Conservation (phyloP, 305 asterid genomes). For the Fraxinus dipetala region DNA sequence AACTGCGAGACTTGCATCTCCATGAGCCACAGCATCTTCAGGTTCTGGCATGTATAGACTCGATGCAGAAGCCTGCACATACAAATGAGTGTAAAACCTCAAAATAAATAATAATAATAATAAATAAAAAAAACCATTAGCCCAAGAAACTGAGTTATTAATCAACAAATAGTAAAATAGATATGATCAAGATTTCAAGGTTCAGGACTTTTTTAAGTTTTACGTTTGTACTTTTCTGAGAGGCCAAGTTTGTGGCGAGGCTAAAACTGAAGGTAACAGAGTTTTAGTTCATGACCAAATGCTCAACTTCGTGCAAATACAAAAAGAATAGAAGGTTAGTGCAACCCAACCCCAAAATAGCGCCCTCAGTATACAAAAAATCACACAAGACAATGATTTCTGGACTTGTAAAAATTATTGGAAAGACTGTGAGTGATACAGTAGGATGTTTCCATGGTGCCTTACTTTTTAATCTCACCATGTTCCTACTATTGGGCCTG, state of each 20-base stretch:
- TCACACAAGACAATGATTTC: not conserved
- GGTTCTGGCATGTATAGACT: conserved; percentile 92
- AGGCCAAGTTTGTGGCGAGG: not conserved
- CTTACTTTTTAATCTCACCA: not conserved
- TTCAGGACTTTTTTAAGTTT: not conserved
- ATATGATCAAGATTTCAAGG: not conserved
- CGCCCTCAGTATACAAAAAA: not conserved
- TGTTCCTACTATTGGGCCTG: not conserved
- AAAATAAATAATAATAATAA: not conserved
- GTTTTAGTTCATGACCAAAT: not conserved
- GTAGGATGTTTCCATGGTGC: not conserved
- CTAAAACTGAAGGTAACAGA: not conserved
- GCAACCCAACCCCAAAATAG: not conserved
- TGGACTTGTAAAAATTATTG: not conserved
- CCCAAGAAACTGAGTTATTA: not conserved
- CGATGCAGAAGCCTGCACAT: conserved; percentile 60
- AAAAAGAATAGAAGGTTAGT: not conserved
- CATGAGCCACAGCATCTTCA: conserved; percentile 95
- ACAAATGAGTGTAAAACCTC: conserved; percentile 1
- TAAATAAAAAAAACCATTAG: not conserved
- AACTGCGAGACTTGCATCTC: conserved; percentile 91
- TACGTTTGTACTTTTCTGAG: not conserved
- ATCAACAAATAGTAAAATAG: not conserved
- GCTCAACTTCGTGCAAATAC: not conserved
- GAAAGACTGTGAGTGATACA: not conserved